Conservation (phyloP, 2,329 filamentous ascomycete species). For the Trichoderma asperellum region DNA sequence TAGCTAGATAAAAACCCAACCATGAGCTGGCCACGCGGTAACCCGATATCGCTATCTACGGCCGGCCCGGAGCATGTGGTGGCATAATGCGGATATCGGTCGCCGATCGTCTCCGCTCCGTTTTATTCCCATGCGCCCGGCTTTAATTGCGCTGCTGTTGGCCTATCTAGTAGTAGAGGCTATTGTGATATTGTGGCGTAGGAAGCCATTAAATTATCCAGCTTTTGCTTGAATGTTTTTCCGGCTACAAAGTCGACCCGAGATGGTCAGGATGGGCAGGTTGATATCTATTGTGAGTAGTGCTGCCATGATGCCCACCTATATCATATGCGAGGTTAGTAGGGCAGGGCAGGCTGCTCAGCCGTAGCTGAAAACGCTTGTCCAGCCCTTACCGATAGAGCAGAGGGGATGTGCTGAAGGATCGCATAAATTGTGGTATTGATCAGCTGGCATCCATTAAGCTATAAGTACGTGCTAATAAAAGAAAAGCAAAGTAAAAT, state of each 20-base stretch:
- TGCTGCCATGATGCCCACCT: neutral
- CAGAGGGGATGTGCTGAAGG: neutral
- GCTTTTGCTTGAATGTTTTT: neutral
- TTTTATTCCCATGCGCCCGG: constrained; percentile 15
- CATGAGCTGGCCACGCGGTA: neutral
- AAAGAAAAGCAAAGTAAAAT: neutral
- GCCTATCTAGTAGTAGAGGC: neutral
- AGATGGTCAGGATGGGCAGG: neutral
- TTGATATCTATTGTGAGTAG: neutral
- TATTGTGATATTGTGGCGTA: neutral
- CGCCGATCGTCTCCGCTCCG: constrained; percentile 21
- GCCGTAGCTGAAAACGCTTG: constrained; percentile 14
- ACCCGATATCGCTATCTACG: constrained; percentile 25
- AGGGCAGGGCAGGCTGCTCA: neutral
- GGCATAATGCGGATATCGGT: constrained; percentile 20
- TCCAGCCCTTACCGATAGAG: neutral
- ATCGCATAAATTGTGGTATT: constrained; percentile 1
- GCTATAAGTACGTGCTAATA: neutral
- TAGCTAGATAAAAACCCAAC: neutral
- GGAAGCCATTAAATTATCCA: constrained; percentile 11
- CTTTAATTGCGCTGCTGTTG: neutral
- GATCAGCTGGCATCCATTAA: neutral
- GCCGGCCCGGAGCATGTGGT: constrained; percentile 20
- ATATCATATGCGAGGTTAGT: constrained; percentile 11
- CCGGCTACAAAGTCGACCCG: neutral